Evolutionary conservation across 129 eudicot genomes (phyloP), one percentile per base, ranked within the genome.

Genomic region (Deinandra increscens): DNA sequence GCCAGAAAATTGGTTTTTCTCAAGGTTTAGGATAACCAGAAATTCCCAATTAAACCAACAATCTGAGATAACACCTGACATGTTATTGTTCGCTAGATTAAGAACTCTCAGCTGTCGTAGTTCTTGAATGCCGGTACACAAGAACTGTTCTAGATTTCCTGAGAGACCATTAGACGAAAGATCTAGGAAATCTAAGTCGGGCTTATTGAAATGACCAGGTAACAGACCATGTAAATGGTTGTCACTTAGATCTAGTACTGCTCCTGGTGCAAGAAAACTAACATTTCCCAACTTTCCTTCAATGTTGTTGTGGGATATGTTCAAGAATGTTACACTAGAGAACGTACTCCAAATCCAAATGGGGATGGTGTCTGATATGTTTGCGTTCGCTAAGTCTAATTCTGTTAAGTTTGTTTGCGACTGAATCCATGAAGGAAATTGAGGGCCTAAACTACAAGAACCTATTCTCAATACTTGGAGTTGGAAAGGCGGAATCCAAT

Each of bases 11-110:
- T 15, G 14, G 12, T 73, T 73, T 6, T 73, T 73, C 53, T 62
- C 63, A 6, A 73, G 49, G 13, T 49, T 73, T 12, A 73, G 26
- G 12, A 73, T 8, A 3, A 42, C 6, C 46, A 80, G 49, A 77
- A 39, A 18, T 48, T 68, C 29, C 76, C 77, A 71, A 56, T 63
- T 76, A 39, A 9, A 69, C 80, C 49, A 73, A 51, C 78, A 73
- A 73, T 73, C 71, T 36, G 82, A 73, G 10, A 81, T 68, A 64
- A 61, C 82, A 22, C 86, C 77, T 37, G 77, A 77, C 29, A 78
- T 15, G 61, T 23, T 60, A 66, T 84, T 84, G 4, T 34, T 31
- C 1, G 55, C 83, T 10, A 80, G 71, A 74, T 80, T 56, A 61
- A 84, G 82, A 66, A 73, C 61, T 3, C 7, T 4, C 48, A 77